phyloP scores from a whole-genome alignment of 1,284 basidiomycete species.

The Rhodotorula glutinis region DNA sequence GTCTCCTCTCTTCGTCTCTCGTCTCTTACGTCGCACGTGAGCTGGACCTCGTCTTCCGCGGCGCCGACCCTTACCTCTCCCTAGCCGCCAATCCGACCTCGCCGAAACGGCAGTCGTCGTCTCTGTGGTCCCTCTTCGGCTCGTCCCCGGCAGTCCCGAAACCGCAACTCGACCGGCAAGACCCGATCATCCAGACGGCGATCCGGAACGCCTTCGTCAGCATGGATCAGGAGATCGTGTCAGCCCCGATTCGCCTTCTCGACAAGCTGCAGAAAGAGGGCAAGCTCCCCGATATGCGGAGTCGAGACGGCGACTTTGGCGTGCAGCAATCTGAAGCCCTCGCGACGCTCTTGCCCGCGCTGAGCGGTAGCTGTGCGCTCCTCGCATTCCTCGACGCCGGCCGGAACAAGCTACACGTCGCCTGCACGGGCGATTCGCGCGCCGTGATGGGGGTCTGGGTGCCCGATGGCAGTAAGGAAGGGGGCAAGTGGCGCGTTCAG shows the following conservation, averaged over 20 bases:
- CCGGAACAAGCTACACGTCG: conserved; percentile 76
- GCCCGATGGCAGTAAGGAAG: conserved; percentile 53
- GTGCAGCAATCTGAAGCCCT: conserved; percentile 34
- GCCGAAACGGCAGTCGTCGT: conserved; percentile 41
- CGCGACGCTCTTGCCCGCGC: conserved; percentile 69
- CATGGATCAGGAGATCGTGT: conserved; percentile 73
- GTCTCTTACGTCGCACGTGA: conserved; percentile 82
- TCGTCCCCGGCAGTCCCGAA: conserved; percentile 39
- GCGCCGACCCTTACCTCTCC: conserved; percentile 24
- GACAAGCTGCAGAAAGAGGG: conserved; percentile 47
- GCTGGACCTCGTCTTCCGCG: conserved; percentile 51
- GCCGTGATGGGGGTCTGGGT: conserved; percentile 95
- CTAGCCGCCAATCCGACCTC: conserved; percentile 9
- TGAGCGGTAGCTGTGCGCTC: conserved; percentile 80
- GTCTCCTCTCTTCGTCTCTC: conserved; percentile 76
- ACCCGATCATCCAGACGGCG: conserved; percentile 63
- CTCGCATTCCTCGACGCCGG: conserved; percentile 80
- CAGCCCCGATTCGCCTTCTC: conserved; percentile 68
- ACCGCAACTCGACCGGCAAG: conserved; percentile 56
- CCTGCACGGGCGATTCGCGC: conserved; percentile 88
- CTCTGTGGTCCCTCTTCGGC: conserved; percentile 23
- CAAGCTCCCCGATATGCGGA: conserved; percentile 15
- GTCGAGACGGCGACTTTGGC: conserved; percentile 11
- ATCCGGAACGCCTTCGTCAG: conserved; percentile 74
- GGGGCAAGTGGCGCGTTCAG: conserved; percentile 77